Evolutionary conservation across 2,329 filamentous ascomycete species (phyloP).

Genomic region (Beauveria pseudobassiana): DNA sequence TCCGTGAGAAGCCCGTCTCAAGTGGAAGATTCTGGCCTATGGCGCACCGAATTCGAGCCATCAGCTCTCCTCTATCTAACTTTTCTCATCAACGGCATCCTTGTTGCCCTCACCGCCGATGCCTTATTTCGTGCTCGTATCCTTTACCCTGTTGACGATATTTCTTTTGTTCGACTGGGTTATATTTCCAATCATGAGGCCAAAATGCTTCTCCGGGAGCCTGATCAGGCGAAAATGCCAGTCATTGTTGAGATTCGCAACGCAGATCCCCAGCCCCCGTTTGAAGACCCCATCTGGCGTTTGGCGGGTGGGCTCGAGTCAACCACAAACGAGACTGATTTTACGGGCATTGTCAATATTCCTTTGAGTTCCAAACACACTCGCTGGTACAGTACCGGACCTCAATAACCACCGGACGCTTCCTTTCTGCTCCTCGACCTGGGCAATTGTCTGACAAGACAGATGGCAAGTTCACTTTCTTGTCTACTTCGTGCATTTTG

Average conservation of each 20-base stretch:
- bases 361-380: slow-evolving; percentile 57
- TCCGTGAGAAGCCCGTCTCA: slow-evolving; percentile 48
- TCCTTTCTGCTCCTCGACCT: slow-evolving; percentile 65
- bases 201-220: slow-evolving; percentile 77
- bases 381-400: slow-evolving; percentile 73
- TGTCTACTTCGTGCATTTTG: slow-evolving; percentile 90
- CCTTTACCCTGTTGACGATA: slow-evolving; percentile 62
- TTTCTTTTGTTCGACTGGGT: slow-evolving; percentile 81
- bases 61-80: slow-evolving; percentile 58
- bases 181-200: slow-evolving; percentile 77
- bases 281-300: slow-evolving; percentile 58
- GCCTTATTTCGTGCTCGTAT: slow-evolving; percentile 67
- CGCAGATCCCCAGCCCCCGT: slow-evolving; percentile 41
- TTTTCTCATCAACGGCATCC: slow-evolving; percentile 61
- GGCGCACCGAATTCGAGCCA: slow-evolving; percentile 71
- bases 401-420: slow-evolving; percentile 78
- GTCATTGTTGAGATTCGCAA: slow-evolving; percentile 61
- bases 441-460: slow-evolving; percentile 54
- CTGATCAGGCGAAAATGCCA: slow-evolving; percentile 66
- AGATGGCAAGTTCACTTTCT: slow-evolving; percentile 73
- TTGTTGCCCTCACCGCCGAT: slow-evolving; percentile 67
- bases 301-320: slow-evolving; percentile 54
- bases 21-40: slow-evolving; percentile 60
- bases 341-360: slow-evolving; percentile 63
- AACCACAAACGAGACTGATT: slow-evolving; percentile 74